phyloP scores from a whole-genome alignment of 352 stramenopile genomes.

The Poterioochromonas sp. region DNA sequence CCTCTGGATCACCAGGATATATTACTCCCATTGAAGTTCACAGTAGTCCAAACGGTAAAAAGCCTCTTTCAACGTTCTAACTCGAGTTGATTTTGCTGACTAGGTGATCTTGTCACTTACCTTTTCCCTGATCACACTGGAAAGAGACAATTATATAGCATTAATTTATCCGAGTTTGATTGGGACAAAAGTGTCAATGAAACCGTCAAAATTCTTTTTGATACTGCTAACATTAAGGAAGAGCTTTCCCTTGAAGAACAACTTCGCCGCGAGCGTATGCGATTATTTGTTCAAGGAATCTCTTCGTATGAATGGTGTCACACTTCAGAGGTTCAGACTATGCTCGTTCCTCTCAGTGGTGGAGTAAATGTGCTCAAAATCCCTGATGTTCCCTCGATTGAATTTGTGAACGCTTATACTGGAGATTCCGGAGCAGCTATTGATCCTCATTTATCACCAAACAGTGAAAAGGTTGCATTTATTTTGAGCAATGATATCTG shows the following conservation, averaged over 20 bases:
- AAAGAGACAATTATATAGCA: slow-evolving; percentile 46
- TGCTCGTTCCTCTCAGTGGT: too few relatives aligned
- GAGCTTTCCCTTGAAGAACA: slow-evolving; percentile 77
- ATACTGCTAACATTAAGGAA: too few relatives aligned
- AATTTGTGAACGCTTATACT: neutral
- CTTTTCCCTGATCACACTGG: slow-evolving; percentile 9
- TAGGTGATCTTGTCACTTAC: slow-evolving; percentile 4
- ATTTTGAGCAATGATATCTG: slow-evolving; percentile 86
- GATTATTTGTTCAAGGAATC: slow-evolving; percentile 78
- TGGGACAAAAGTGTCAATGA: neutral
- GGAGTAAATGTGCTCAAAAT: neutral
- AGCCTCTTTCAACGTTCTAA: too few relatives aligned
- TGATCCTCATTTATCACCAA: slow-evolving; percentile 79
- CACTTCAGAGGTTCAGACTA: too few relatives aligned
- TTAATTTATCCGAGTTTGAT: neutral
- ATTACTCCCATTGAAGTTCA: slow-evolving; percentile 14
- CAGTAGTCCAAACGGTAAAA: slow-evolving; percentile 35
- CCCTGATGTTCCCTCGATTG: neutral
- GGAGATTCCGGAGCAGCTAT: slow-evolving; percentile 58
- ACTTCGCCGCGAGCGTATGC: slow-evolving; percentile 71
- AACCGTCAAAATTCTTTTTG: slow-evolving; percentile 66
- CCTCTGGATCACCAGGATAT: slow-evolving; percentile 2
- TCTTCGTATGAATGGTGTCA: slow-evolving; percentile 71
- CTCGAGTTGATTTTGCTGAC: neutral
- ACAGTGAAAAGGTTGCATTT: slow-evolving; percentile 82